A percentile compares a stretch with the other conserved stretches of the same genome.
These are phyloP conservation scores for Yamagishiella unicocca DNA, from an alignment of 139 green algal genomes.

Conservation along the genomic window DNA sequence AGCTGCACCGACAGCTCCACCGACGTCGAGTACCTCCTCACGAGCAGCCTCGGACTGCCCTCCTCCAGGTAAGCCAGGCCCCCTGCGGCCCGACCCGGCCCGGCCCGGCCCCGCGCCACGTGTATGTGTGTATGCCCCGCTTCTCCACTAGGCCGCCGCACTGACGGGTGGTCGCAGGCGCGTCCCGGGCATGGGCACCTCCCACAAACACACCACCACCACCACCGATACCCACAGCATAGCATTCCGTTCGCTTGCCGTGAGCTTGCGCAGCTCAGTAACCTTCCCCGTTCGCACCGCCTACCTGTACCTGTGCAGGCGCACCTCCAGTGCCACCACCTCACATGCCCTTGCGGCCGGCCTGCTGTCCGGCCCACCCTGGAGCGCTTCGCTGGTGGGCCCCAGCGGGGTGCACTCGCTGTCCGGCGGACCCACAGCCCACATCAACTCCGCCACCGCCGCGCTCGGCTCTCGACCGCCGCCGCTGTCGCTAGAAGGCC, in stretches of 20 bases:
- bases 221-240: too few relatives aligned
- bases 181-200: too few relatives aligned
- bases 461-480: neutral
- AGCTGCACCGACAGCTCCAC: constrained; percentile 42
- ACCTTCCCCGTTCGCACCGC: too few relatives aligned
- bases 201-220: too few relatives aligned
- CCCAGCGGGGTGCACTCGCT: neutral
- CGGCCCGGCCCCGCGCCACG: too few relatives aligned
- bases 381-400: neutral
- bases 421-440: neutral
- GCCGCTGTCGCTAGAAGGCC: neutral
- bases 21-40: neutral
- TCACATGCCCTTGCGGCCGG: constrained; percentile 4
- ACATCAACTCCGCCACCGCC: neutral
- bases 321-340: constrained; percentile 7
- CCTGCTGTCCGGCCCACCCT: neutral
- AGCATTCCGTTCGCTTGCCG: too few relatives aligned
- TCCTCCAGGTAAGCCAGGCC: neutral
- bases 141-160: too few relatives aligned
- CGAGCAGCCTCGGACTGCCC: neutral
- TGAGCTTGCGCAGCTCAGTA: too few relatives aligned
- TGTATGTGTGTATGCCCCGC: too few relatives aligned
- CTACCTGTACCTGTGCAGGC: too few relatives aligned
- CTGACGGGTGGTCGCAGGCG: too few relatives aligned
- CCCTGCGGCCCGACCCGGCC: too few relatives aligned